Percentiles rank a stretch among this genome's conserved stretches.
These are phyloP conservation scores for Paraconiothyrium sp. DNA, from an alignment of 2,329 filamentous ascomycete species.

Conservation along the genomic window DNA sequence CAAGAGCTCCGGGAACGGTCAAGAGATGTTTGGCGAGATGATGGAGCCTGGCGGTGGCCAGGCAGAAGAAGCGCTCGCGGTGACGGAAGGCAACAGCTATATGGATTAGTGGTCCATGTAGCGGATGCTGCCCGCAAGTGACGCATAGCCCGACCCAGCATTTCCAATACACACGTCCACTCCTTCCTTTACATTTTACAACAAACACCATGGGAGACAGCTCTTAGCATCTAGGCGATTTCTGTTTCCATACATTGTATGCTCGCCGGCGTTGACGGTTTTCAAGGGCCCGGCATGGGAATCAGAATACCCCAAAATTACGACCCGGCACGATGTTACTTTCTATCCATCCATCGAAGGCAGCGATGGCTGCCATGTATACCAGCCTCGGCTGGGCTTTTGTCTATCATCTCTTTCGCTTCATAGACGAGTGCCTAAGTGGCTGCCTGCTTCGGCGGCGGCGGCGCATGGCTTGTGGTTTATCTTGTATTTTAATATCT, in stretches of 20 bases:
- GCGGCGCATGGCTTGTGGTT: background rate
- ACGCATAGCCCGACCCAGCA: background rate
- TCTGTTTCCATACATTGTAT: conserved; percentile 20
- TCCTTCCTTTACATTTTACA: background rate
- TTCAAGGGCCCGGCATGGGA: conserved; percentile 1
- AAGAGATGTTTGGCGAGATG: conserved; percentile 49
- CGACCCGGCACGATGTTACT: conserved; percentile 25
- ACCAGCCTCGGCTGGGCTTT: conserved; percentile 1
- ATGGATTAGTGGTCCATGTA: conserved; percentile 37
- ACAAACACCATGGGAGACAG: conserved; percentile 3
- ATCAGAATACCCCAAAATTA: conserved; percentile 24
- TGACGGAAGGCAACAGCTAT: conserved; percentile 46
- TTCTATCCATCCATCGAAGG: conserved; percentile 12
- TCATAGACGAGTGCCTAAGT: background rate
- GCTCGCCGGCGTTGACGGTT: conserved; percentile 25
- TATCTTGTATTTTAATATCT: conserved; percentile 19
- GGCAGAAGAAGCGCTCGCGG: conserved; percentile 49
- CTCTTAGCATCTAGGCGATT: conserved; percentile 13
- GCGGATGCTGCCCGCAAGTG: background rate
- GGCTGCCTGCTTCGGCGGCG: conserved; percentile 8
- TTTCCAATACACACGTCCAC: background rate
- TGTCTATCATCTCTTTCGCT: conserved; percentile 11
- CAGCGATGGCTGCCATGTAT: conserved; percentile 5
- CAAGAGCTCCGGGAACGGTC: conserved; percentile 47
- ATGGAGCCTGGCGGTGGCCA: conserved; percentile 49